These are phyloP conservation scores for Tulasnella sp. DNA, from an alignment of 768 basidiomycete genomes.

Conservation along the genomic window DNA sequence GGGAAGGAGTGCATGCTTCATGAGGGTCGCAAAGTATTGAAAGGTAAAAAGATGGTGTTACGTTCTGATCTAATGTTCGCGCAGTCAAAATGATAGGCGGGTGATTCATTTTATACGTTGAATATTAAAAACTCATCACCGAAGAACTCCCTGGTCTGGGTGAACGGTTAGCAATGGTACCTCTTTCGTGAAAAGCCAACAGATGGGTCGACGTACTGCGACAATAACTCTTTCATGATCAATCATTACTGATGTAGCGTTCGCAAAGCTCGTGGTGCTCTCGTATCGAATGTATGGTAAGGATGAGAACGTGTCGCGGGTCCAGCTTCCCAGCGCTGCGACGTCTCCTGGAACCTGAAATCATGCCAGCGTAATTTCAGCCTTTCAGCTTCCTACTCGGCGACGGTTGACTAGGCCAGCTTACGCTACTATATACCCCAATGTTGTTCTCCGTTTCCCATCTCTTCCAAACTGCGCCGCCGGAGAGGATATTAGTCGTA, in stretches of 20 bases:
- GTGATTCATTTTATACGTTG: neutral
- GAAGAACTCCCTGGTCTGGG: neutral
- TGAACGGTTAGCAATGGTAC: neutral
- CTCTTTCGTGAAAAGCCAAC: neutral
- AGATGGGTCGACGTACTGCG: neutral
- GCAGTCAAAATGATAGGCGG: neutral
- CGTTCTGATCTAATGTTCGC: slow-evolving; percentile 64
- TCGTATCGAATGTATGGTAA: neutral
- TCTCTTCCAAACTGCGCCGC: neutral
- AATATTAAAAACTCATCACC: neutral
- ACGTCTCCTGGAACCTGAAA: neutral
- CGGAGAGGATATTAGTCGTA: neutral
- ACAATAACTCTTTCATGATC: slow-evolving; percentile 3
- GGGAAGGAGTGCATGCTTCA: slow-evolving; percentile 63
- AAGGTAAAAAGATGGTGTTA: slow-evolving; percentile 59
- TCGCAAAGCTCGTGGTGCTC: neutral
- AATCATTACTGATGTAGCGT: neutral
- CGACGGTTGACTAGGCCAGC: too few relatives aligned
- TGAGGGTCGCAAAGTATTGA: slow-evolving; percentile 51
- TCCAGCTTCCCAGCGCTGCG: neutral
- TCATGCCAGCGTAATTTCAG: too few relatives aligned
- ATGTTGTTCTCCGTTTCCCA: neutral
- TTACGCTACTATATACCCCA: neutral
- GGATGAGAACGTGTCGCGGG: neutral
- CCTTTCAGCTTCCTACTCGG: neutral